Evolutionary conservation across 23 red algal genomes (phyloP).

Genomic region (Gracilaria domingensis): DNA sequence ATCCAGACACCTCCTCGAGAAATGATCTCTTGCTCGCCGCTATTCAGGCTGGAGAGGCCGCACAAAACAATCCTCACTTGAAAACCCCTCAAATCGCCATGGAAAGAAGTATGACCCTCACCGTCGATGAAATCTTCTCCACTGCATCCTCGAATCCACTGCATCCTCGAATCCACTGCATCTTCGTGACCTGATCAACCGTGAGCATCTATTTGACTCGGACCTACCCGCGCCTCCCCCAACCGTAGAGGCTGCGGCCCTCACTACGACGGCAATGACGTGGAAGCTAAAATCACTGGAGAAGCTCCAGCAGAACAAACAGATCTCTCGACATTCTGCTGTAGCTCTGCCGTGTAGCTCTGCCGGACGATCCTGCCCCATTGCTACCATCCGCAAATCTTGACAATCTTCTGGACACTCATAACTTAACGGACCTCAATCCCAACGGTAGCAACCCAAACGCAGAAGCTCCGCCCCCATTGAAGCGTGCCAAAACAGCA

Average conservation of each 20-base stretch:
- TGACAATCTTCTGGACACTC: not conserved
- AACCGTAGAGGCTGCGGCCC: not conserved
- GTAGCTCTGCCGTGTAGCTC: too few relatives aligned
- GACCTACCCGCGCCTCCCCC: not conserved
- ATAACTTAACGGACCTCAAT: too few relatives aligned
- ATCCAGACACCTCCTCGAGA: too few relatives aligned
- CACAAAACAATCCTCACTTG: not conserved
- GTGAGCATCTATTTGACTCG: too few relatives aligned
- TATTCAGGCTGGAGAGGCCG: not conserved
- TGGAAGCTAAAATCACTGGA: conserved; percentile 9
- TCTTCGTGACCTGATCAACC: too few relatives aligned
- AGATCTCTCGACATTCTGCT: not conserved
- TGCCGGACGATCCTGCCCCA: not conserved
- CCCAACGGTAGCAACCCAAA: not conserved
- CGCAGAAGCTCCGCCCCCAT: not conserved
- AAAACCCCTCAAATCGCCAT: not conserved
- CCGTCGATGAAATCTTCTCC: not conserved
- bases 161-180: not conserved
- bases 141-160: not conserved
- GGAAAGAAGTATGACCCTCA: not conserved
- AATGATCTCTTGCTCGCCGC: not conserved
- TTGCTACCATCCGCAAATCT: not conserved
- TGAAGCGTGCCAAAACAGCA: not conserved
- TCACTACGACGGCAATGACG: not conserved
- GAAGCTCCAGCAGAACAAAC: not conserved